phyloP scores from a whole-genome alignment of 495 filamentous ascomycete species.

The Astrothelium macrocarpum region DNA sequence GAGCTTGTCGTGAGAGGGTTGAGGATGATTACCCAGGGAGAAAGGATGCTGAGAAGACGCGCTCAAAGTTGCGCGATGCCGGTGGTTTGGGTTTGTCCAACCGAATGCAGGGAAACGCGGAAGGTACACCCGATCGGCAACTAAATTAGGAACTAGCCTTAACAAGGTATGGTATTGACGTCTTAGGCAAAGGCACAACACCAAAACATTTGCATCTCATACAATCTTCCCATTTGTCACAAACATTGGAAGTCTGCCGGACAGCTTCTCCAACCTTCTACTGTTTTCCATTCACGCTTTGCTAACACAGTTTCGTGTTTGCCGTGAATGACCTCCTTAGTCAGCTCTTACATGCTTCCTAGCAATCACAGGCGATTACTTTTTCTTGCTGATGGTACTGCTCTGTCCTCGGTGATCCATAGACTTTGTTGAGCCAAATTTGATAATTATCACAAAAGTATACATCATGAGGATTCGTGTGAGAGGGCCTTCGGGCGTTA shows the following conservation, averaged over 20 bases:
- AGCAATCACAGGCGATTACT: neutral
- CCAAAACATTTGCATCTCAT: neutral
- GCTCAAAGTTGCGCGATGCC: neutral
- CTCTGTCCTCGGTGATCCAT: neutral
- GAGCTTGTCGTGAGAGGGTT: neutral
- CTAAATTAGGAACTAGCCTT: neutral
- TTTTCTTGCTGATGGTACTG: neutral
- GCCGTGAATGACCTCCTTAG: too few relatives aligned
- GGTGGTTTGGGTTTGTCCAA: neutral
- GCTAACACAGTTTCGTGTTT: too few relatives aligned
- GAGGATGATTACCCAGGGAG: neutral
- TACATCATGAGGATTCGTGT: conserved; percentile 51
- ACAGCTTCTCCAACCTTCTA: neutral
- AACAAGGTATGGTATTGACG: neutral
- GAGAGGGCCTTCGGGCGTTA: conserved; percentile 52
- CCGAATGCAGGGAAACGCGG: neutral
- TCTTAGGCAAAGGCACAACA: neutral
- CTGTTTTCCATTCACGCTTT: neutral
- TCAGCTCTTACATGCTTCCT: neutral
- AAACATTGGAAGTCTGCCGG: neutral
- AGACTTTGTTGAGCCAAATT: neutral
- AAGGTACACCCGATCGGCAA: neutral
- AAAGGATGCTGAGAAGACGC: neutral
- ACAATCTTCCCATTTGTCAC: neutral
- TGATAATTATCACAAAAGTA: neutral